These are phyloP conservation scores for Daedalea quercina DNA, from an alignment of 768 basidiomycete species.

Conservation along the genomic window DNA sequence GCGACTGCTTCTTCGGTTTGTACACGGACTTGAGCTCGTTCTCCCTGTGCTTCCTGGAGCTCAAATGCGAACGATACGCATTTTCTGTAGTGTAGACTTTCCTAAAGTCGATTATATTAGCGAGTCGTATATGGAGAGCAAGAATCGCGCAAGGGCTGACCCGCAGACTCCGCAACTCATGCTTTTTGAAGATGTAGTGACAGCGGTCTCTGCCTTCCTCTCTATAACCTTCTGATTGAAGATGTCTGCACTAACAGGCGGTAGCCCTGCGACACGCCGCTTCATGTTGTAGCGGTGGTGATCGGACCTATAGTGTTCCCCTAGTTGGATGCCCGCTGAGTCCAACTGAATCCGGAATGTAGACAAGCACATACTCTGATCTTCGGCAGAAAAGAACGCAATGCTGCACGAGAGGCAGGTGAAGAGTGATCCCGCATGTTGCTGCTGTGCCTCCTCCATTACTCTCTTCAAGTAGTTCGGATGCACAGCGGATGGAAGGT, in stretches of 20 bases:
- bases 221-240: constrained; percentile 91
- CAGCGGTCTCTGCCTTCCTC: constrained; percentile 66
- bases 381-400: constrained; percentile 74
- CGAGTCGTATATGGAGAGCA: not conserved
- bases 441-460: not conserved
- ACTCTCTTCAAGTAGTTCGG: not conserved
- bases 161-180: constrained; percentile 75
- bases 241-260: constrained; percentile 67
- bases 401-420: constrained; percentile 91
- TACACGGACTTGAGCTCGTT: constrained; percentile 47
- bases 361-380: constrained; percentile 59
- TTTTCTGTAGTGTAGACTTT: constrained; percentile 89
- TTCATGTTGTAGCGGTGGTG: constrained; percentile 99
- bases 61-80: constrained; percentile 80
- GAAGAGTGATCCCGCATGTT: constrained; percentile 35
- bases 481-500: no score
- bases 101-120: constrained; percentile 32
- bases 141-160: not conserved
- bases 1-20: constrained; percentile 11
- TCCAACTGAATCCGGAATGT: not conserved
- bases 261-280: constrained; percentile 84
- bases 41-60: constrained; percentile 87
- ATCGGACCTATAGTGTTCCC: constrained; percentile 87
- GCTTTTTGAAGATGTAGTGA: constrained; percentile 52
- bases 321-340: constrained; percentile 28